These are phyloP conservation scores for Penicillium concentricum DNA, from an alignment of 2,329 filamentous ascomycete genomes.

Conservation along the genomic window DNA sequence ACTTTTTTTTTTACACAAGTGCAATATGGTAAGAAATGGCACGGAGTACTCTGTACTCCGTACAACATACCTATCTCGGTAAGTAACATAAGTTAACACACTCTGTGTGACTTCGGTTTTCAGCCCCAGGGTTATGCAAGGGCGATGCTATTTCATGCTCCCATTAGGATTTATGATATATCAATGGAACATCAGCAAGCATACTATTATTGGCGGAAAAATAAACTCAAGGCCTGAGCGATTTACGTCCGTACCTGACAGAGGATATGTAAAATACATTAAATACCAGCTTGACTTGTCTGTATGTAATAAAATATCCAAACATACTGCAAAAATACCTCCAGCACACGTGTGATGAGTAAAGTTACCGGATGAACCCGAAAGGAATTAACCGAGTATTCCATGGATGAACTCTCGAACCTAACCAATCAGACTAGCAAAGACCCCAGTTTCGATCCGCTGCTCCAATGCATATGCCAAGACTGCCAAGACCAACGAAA, in stretches of 20 bases:
- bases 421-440: conserved; percentile 10
- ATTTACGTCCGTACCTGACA: background rate
- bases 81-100: background rate
- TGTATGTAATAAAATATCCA: background rate
- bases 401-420: conserved; percentile 5
- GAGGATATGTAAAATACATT: background rate
- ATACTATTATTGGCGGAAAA: background rate
- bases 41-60: too few relatives aligned
- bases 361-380: background rate
- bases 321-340: background rate
- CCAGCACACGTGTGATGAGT: background rate
- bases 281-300: rapidly evolving
- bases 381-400: background rate
- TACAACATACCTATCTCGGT: background rate
- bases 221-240: background rate
- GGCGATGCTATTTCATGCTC: conserved; percentile 1
- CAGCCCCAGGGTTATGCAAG: conserved; percentile 7
- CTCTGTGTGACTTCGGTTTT: background rate
- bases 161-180: conserved; percentile 3
- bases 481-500: conserved; percentile 4
- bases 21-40: too few relatives aligned
- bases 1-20: background rate
- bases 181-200: background rate
- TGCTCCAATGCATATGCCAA: conserved; percentile 2
- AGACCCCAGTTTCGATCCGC: background rate